Conservation (phyloP, 306 rosid genomes). For the Cyamopsis tetragonoloba region DNA sequence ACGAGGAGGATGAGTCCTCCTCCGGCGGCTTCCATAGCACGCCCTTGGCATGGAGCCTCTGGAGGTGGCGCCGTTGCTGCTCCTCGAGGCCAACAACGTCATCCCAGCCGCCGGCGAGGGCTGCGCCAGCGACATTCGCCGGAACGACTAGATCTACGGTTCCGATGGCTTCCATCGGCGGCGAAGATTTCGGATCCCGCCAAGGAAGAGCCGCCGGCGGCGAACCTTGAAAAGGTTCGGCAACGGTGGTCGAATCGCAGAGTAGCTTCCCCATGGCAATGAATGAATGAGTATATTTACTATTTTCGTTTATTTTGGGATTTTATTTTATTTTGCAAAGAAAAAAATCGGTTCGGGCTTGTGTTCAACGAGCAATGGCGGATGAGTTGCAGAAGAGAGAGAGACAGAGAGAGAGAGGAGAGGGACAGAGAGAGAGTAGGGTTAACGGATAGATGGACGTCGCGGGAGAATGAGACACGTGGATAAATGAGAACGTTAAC, state of each 20-base stretch:
- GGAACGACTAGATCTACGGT: slow-evolving; percentile 65
- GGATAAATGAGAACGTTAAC: slow-evolving; percentile 41
- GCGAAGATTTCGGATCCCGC: slow-evolving; percentile 52
- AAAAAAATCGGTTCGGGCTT: slow-evolving; percentile 16
- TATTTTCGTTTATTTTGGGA: neutral
- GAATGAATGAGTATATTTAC: slow-evolving; percentile 3
- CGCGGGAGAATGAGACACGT: slow-evolving; percentile 68
- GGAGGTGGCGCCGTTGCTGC: slow-evolving; percentile 76
- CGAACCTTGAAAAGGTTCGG: slow-evolving; percentile 66
- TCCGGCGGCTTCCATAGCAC: slow-evolving; percentile 84
- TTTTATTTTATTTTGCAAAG: neutral
- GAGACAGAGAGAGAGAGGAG: slow-evolving; percentile 12
- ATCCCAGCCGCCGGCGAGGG: slow-evolving; percentile 57
- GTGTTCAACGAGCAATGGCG: slow-evolving; percentile 40
- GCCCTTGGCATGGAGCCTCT: slow-evolving; percentile 71
- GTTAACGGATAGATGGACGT: slow-evolving; percentile 77
- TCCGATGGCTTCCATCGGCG: slow-evolving; percentile 41
- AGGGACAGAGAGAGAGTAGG: slow-evolving; percentile 37
- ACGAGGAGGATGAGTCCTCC: slow-evolving; percentile 35
- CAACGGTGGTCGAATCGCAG: slow-evolving; percentile 74
- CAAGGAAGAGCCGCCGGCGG: slow-evolving; percentile 59
- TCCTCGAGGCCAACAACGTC: slow-evolving; percentile 84
- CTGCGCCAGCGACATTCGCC: neutral
- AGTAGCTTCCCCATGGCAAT: slow-evolving; percentile 80
- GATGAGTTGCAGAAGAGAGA: slow-evolving; percentile 49